Evolutionary conservation across 148 eudicot species (phyloP), one percentile per base, ranked within the genome.

Genomic region (Cornus suecica): DNA sequence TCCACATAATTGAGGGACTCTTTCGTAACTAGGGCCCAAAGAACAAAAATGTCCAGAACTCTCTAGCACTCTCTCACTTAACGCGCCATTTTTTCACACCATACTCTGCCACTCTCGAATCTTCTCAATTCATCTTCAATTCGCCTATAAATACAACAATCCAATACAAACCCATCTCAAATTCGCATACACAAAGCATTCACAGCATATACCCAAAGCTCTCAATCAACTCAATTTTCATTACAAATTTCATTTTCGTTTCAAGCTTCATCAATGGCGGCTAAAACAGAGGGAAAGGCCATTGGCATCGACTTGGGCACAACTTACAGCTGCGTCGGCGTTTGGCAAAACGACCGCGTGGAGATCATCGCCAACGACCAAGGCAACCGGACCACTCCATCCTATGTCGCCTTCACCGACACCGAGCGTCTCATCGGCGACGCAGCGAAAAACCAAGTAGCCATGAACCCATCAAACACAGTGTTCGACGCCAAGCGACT

Each of bases 281-380:
- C 54, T 16, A 48, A 16, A 11, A 16, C 62, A 54, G 75, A 65
- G 41, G 69, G 69, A 5, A 74, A 74, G 22, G 77, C 77, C 7
- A 74, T 74, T 25, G 77, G 77, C 14, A 74, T 74, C 15, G 77
- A 74, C 31, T 60, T 74, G 23, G 77, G 77, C 28, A 74, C 77
- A 48, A 74, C 70, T 8, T 74, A 74, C 62, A 65, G 70, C 9
- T 74, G 77, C 24, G 77, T 74, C 10, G 77, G 77, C 28, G 77
- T 74, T 24, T 74, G 77, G 77, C 77, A 42, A 45, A 45, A 74
- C 25, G 77, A 74, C 70, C 61, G 77, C 2, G 77, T 74, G 10
- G 77, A 74, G 41, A 74, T 74, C 25, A 74, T 74, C 61, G 69
- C 77, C 16, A 74, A 74, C 34, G 77, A 74, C 62, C 77, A 74